phyloP scores from a whole-genome alignment of 306 rosid species.

The Pyrus pyrifolia region DNA sequence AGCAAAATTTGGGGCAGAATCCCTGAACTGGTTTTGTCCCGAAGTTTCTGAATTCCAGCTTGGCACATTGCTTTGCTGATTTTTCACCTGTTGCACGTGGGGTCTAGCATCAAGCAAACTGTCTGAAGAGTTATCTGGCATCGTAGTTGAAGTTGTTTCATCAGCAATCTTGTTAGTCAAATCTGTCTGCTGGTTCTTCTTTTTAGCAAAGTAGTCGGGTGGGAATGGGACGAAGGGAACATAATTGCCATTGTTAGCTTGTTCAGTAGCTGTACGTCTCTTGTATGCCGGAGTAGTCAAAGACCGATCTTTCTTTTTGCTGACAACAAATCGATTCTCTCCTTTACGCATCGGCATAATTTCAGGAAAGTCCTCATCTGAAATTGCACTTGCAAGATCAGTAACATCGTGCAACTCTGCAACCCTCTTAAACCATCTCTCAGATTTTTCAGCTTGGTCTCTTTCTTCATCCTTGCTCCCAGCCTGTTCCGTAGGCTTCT shows the following conservation, averaged over 20 bases:
- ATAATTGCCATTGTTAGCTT: conserved; percentile 48
- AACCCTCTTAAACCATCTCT: conserved; percentile 81
- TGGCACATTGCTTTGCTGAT: conserved; percentile 7
- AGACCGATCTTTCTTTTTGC: conserved; percentile 88
- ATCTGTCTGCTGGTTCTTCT: conserved; percentile 36
- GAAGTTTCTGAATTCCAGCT: conserved; percentile 23
- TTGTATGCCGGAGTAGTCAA: conserved; percentile 81
- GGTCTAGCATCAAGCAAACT: conserved; percentile 21
- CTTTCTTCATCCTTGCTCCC: conserved; percentile 31
- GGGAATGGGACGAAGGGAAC: conserved; percentile 97
- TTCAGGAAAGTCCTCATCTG: conserved; percentile 86
- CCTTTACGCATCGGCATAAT: conserved; percentile 96
- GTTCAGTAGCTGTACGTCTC: conserved; percentile 68
- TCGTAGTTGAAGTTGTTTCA: conserved; percentile 29
- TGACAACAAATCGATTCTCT: conserved; percentile 77
- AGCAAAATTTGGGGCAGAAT: conserved; percentile 17
- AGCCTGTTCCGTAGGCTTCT: conserved; percentile 23
- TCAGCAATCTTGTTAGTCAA: conserved; percentile 17
- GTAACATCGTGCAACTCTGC: conserved; percentile 70
- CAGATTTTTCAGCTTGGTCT: conserved; percentile 76
- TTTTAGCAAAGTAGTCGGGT: conserved; percentile 75
- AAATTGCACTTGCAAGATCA: conserved; percentile 50
- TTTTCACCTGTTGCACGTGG: conserved; percentile 14
- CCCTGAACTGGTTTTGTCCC: conserved; percentile 21
- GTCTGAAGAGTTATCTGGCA: conserved; percentile 22